Evolutionary conservation across 2,329 filamentous ascomycete species (phyloP), one percentile per base, ranked within the genome.

Genomic region (Phoma sp.): DNA sequence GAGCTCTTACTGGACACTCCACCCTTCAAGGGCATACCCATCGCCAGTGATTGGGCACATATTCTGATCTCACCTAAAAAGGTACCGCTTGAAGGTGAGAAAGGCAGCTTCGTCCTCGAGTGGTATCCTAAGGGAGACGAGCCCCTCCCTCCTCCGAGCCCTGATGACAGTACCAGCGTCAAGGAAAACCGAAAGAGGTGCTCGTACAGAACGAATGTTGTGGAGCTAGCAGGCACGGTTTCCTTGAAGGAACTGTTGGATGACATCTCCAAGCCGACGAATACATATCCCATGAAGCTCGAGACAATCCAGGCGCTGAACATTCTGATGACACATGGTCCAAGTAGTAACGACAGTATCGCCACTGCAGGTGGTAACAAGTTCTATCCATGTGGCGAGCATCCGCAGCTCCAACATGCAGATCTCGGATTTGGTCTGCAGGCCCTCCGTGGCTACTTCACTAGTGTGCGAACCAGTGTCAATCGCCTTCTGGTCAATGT

Each of bases 381-480:
- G 39, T 74, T 67, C 53, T 73, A 67, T 32, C 70, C 70, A 0
- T 67, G 70, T 9, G 60, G 60, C 3, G 80, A 81, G 51, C 86
- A 82, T 58, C 76, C 78, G 0, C 64, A 80, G 23, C 8, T 37
- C 50, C 75, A 82, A 42, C 58, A 51, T 0, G 64, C 66, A 3
- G 64, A 77, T 27, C 76, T 88, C 1, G 78, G 77, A 2, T 74
- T 67, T 9, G 84, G 84, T 1, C 73, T 89, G 0, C 75, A 82
- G 42, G 84, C 84, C 0, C 68, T 86, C 4, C 79, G 85, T 37
- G 86, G 86, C 0, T 89, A 83, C 70, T 88, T 83, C 64, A 77
- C 84, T 9, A 87, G 84, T 62, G 82, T 86, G 27, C 82, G 86
- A 4, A 80, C 83, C 2, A 81, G 83, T 2, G 82, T 83, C 11